phyloP scores from a whole-genome alignment of 306 rosid species.

The Prunus kanzakura region DNA sequence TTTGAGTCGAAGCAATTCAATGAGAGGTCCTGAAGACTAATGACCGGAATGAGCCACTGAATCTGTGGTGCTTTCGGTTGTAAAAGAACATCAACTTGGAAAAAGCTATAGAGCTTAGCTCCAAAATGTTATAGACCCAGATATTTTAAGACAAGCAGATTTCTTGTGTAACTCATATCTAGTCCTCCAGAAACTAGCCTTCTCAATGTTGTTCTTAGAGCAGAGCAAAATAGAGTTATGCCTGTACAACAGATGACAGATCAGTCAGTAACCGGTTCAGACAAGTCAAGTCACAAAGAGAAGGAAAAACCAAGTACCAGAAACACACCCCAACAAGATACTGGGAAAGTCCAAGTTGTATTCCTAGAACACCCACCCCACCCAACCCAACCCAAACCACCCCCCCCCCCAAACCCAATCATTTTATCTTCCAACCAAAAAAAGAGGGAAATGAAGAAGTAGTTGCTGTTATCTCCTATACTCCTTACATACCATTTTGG shows the following conservation, averaged over 20 bases:
- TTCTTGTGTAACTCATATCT: neutral
- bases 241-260: neutral
- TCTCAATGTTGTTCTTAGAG: neutral
- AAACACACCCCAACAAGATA: neutral
- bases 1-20: neutral
- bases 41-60: neutral
- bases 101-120: neutral
- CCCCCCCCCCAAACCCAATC: too few species aligned
- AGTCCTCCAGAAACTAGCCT: neutral
- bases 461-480: neutral
- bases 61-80: neutral
- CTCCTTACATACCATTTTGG: neutral
- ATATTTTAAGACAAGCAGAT: neutral
- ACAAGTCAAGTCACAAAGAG: neutral
- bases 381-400: too few species aligned
- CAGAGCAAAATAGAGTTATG: neutral
- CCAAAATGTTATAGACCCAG: neutral
- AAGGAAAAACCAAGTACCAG: neutral
- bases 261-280: neutral
- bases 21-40: neutral
- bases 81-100: neutral
- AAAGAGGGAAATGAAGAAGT: too few species aligned
- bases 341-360: neutral
- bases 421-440: too few species aligned
- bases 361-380: neutral